These are phyloP conservation scores for Omphalotus guepiniiformis DNA, from an alignment of 768 basidiomycete species.

Conservation along the genomic window DNA sequence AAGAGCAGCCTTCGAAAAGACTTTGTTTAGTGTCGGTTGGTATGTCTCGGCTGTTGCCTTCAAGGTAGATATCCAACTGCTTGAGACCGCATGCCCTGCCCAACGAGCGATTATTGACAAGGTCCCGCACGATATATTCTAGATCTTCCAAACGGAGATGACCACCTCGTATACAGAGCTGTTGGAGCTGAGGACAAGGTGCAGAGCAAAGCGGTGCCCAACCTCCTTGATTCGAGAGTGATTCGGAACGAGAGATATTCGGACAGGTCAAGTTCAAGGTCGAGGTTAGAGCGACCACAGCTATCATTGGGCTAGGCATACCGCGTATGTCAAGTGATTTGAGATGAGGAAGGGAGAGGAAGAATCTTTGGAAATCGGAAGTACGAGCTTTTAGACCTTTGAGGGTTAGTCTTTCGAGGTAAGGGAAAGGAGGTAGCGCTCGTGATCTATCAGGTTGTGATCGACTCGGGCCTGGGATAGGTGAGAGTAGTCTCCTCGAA, in stretches of 20 bases:
- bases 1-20: too few species aligned
- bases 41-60: too few species aligned
- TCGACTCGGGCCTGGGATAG: too few species aligned
- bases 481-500: too few species aligned
- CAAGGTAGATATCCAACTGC: slow-evolving; percentile 1
- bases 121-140: background rate
- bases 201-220: background rate
- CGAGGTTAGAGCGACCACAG: background rate
- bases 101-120: background rate
- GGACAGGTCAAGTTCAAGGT: background rate
- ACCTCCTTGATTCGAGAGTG: too few species aligned
- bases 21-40: too few species aligned
- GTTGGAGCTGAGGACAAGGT: background rate
- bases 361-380: background rate
- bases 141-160: background rate
- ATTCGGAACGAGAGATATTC: background rate
- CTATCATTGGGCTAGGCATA: background rate
- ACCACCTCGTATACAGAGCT: background rate
- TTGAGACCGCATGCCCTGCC: background rate
- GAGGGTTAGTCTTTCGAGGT: background rate
- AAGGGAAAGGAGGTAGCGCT: background rate
- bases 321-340: background rate
- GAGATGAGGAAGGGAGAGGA: background rate
- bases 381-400: background rate
- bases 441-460: too few species aligned